A percentile compares a stretch with the other conserved stretches of the same genome.
Conservation (phyloP, 768 basidiomycete genomes). For the Tylopilus balloui region DNA sequence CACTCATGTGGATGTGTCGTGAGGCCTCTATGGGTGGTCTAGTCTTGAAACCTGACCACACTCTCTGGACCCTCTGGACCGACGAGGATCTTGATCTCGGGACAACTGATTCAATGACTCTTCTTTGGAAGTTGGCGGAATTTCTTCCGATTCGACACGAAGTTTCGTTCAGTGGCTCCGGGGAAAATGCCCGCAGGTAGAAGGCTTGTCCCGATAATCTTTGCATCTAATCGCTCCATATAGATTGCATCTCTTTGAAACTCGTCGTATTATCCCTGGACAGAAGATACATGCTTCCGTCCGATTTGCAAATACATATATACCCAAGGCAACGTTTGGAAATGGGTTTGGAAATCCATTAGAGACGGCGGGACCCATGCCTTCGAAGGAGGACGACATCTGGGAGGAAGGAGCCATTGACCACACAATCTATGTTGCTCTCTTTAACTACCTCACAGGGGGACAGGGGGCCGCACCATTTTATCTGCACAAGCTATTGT, state of each 20-base stretch:
- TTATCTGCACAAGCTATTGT: constrained; percentile 5
- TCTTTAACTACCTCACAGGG: constrained; percentile 3
- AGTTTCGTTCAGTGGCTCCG: constrained; percentile 5
- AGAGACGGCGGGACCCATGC: constrained; percentile 5
- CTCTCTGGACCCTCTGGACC: constrained; percentile 7
- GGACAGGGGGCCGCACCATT: constrained; percentile 2
- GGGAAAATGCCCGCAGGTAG: constrained; percentile 3
- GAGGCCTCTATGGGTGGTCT: constrained; percentile 1
- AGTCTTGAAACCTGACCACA: constrained; percentile 3
- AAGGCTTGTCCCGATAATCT: neutral
- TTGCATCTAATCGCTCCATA: neutral
- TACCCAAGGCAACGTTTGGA: constrained; percentile 9
- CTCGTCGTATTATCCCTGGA: constrained; percentile 7
- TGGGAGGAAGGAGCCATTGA: constrained; percentile 6
- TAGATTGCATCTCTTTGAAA: constrained; percentile 4
- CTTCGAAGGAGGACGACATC: constrained; percentile 1
- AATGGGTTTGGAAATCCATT: constrained; percentile 8
- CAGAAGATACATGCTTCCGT: constrained; percentile 8
- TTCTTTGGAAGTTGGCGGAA: constrained; percentile 1
- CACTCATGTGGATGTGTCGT: constrained; percentile 6
- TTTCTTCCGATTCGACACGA: constrained; percentile 5
- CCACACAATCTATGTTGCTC: neutral
- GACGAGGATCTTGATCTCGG: constrained; percentile 4
- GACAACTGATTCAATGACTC: constrained; percentile 1
- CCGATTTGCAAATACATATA: constrained; percentile 3